These are phyloP conservation scores for Phytophthora colocasiae DNA, from an alignment of 352 stramenopile species.

Conservation along the genomic window DNA sequence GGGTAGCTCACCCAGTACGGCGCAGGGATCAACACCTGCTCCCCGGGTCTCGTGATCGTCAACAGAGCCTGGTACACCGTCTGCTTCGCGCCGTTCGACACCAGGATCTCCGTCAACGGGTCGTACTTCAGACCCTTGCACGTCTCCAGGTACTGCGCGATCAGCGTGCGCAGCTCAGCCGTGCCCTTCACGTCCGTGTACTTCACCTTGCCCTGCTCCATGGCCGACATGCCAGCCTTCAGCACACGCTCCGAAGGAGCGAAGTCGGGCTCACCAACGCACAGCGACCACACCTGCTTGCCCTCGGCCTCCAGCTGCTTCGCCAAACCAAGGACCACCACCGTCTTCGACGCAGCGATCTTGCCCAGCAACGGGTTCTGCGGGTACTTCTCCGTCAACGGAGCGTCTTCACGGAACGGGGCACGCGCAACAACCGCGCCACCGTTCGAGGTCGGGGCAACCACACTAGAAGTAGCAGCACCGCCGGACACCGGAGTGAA, in stretches of 20 bases:
- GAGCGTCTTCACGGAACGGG: slow-evolving; percentile 12
- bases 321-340: slow-evolving; percentile 88
- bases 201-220: slow-evolving; percentile 86
- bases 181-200: slow-evolving; percentile 94
- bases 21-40: slow-evolving; percentile 96
- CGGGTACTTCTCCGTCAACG: slow-evolving; percentile 68
- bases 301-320: slow-evolving; percentile 96
- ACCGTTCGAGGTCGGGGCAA: slow-evolving; percentile 1
- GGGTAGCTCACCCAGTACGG: slow-evolving; percentile 98
- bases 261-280: slow-evolving; percentile 96
- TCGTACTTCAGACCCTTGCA: slow-evolving; percentile 94
- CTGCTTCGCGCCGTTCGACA: slow-evolving; percentile 97
- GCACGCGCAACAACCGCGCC: not conserved
- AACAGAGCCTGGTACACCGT: slow-evolving; percentile 94
- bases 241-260: slow-evolving; percentile 89
- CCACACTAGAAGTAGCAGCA: not conserved
- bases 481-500: slow-evolving; percentile 14
- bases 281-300: slow-evolving; percentile 92
- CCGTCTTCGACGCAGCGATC: slow-evolving; percentile 72
- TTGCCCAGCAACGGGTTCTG: slow-evolving; percentile 83
- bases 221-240: slow-evolving; percentile 79
- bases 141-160: slow-evolving; percentile 89
- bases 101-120: slow-evolving; percentile 92
- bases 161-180: slow-evolving; percentile 85
- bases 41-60: slow-evolving; percentile 89